Evolutionary conservation across 257 asterid species (phyloP).

Genomic region (Paraleonurus japonicus): DNA sequence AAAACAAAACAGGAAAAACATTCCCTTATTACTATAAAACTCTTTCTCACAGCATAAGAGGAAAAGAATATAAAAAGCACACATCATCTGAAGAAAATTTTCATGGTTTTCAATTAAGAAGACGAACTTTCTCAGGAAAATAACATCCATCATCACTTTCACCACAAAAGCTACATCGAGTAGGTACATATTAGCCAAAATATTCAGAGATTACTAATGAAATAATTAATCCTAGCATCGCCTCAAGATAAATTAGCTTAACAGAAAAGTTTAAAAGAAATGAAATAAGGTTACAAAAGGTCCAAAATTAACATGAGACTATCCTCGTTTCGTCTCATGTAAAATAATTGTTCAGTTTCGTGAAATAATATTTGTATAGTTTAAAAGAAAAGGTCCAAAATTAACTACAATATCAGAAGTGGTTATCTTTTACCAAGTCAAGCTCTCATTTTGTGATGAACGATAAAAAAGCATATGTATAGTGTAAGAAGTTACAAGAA

Average conservation of each 20-base stretch:
- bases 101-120: not conserved
- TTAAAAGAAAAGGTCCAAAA: no score
- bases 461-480: no score
- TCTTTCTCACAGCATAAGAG: not conserved
- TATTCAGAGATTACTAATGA: not conserved
- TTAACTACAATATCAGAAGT: no score
- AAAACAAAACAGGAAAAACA: not conserved
- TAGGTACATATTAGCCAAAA: not conserved
- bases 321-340: no score
- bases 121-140: not conserved
- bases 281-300: no score
- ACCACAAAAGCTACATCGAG: not conserved
- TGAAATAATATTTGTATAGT: no score
- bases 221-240: not conserved
- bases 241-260: constrained; percentile 8
- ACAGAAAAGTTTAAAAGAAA: not conserved
- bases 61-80: not conserved
- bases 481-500: no score
- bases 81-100: constrained; percentile 5
- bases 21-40: no score
- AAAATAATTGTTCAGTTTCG: no score
- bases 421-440: no score
- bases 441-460: no score
- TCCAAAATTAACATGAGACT: no score
- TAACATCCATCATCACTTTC: constrained; percentile 1